Base-by-base conservation (phyloP, 1,284 basidiomycete species). In the Irpex sp. region DNA sequence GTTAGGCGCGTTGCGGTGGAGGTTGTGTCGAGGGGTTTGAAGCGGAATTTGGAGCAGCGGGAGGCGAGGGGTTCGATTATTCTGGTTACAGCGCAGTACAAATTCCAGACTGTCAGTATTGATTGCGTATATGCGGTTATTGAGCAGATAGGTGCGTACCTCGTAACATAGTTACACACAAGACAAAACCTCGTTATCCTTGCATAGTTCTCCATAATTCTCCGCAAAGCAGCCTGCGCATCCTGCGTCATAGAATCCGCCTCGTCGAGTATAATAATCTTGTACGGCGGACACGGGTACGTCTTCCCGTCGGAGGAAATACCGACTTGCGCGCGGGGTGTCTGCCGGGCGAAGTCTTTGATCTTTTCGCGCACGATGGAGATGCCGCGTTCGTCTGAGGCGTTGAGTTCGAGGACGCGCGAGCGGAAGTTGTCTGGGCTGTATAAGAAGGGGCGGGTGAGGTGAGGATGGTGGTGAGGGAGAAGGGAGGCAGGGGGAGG, bases 181-280 rank as follows among this genome's bases (percentile, higher is more conserved):
- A 99, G 83, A 78, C 97, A 99, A 79, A 99, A 99, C 4, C 97
- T 85, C 39, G 97, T 99, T 73, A 98, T 99, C 58, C 91, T 86
- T 5, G 94, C 95, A 72, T 99, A 96, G 43, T 90, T 96, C 78
- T 99, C 97, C 97, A 99, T 99, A 72, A 99, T 99, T 21, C 97
- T 86, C 57, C 97, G 85, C 51, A 99, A 79, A 0, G 97, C 97
- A 56, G 91, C 95, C 77, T 99, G 97, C 1, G 97, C 97, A 74
- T 99, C 97, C 77, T 99, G 97, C 5, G 97, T 99, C 97, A 99
- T 99, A 11, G 94, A 97, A 74, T 99, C 97, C 46, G 97, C 97
- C 78, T 99, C 97, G 72, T 99, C 97, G 17, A 99, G 85, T 66
- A 99, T 98, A 74, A 99, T 92, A 70, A 99, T 97, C 77, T 99